Percentiles rank a stretch among this genome's conserved stretches.
phyloP scores from a whole-genome alignment of 495 filamentous ascomycete species.

The Neurospora sp. region DNA sequence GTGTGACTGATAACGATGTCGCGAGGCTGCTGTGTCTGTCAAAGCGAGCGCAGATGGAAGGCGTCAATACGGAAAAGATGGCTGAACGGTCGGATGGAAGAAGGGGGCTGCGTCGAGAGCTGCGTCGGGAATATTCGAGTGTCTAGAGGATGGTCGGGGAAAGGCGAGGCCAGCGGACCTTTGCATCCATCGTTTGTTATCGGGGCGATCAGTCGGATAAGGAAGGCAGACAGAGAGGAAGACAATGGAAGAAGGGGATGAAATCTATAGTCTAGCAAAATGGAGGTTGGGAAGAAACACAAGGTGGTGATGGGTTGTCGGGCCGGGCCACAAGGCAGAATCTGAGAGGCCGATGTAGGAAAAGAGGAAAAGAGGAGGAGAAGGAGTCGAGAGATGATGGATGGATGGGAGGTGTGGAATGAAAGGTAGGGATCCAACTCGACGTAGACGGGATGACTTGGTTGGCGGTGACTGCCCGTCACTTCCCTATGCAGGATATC shows the following conservation, averaged over 20 bases:
- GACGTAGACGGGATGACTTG: conserved; percentile 13
- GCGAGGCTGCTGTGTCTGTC: not conserved
- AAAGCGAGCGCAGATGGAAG: not conserved
- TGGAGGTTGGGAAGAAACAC: conserved; percentile 2
- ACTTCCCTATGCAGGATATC: not conserved
- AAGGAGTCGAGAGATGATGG: not conserved
- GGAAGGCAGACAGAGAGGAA: not conserved
- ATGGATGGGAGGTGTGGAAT: conserved; percentile 1
- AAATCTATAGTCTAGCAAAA: not conserved
- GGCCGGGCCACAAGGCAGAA: not conserved
- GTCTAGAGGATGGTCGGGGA: not conserved
- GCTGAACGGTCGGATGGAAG: not conserved
- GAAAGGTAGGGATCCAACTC: not conserved
- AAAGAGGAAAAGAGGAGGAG: conserved; percentile 1
- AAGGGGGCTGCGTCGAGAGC: not conserved
- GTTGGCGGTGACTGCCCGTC: conserved; percentile 21
- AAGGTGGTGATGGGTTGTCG: not conserved
- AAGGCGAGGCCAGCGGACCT: conserved; percentile 11
- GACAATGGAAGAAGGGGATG: not conserved
- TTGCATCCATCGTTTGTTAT: conserved; percentile 19
- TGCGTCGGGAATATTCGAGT: not conserved
- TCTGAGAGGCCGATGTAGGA: not conserved
- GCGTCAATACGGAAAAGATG: not conserved
- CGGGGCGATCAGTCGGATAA: conserved; percentile 2
- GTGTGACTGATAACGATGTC: not conserved